phyloP scores from a whole-genome alignment of 805 yeast species.

The Candida tallmaniae region DNA sequence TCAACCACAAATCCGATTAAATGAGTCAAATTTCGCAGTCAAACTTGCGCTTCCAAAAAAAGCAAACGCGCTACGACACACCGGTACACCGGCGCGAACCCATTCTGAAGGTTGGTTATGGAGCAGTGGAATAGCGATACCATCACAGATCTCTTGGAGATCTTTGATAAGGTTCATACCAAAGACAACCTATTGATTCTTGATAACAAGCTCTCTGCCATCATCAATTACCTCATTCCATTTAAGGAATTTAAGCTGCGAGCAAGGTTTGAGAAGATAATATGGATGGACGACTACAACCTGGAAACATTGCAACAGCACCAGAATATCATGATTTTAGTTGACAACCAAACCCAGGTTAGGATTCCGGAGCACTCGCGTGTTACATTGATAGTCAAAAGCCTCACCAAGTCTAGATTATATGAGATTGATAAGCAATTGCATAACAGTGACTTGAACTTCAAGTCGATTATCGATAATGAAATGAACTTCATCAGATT shows the following conservation, averaged over 20 bases:
- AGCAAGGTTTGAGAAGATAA: slow-evolving; percentile 45
- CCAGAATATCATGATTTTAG: slow-evolving; percentile 11
- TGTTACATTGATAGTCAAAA: slow-evolving; percentile 30
- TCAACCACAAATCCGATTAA: too few species aligned
- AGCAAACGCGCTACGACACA: too few species aligned
- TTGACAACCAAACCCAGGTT: slow-evolving; percentile 7
- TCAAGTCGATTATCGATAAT: slow-evolving; percentile 7
- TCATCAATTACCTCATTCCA: slow-evolving; percentile 51
- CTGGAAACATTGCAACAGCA: slow-evolving; percentile 9
- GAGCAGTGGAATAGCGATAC: slow-evolving; percentile 4
- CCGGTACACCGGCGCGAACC: too few species aligned
- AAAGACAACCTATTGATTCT: slow-evolving; percentile 32
- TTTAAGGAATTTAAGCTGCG: slow-evolving; percentile 48
- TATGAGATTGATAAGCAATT: slow-evolving; percentile 25
- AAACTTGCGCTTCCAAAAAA: too few species aligned
- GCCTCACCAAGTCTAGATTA: slow-evolving; percentile 29
- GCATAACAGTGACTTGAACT: slow-evolving; percentile 8
- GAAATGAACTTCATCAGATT: slow-evolving; percentile 6
- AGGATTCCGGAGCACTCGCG: slow-evolving; percentile 12
- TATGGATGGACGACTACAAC: slow-evolving; percentile 38
- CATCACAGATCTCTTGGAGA: slow-evolving; percentile 7
- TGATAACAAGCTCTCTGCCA: slow-evolving; percentile 44
- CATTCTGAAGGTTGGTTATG: too few species aligned
- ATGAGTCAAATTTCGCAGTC: background rate
- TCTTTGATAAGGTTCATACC: slow-evolving; percentile 19